Conservation (phyloP, 345 rosid genomes). For the Aquilaria sinensis region DNA sequence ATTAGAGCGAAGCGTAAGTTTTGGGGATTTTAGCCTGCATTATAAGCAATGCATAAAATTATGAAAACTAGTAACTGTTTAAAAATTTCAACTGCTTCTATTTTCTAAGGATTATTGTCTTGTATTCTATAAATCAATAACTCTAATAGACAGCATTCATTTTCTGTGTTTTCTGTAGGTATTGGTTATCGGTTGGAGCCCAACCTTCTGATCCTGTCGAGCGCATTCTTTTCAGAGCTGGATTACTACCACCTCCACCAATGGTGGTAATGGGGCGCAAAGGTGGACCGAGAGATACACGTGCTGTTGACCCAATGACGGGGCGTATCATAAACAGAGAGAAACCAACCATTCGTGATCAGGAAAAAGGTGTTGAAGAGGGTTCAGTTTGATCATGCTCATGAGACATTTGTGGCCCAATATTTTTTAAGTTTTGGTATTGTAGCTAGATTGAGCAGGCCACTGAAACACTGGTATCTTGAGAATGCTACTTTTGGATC, state of each 20-base stretch:
- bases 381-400: no score
- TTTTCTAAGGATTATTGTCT: not conserved
- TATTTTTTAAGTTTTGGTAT: no score
- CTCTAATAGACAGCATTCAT: not conserved
- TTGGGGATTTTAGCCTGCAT: no score
- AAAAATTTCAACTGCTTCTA: not conserved
- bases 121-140: not conserved
- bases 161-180: slow-evolving; percentile 35
- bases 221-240: slow-evolving; percentile 74
- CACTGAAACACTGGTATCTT: no score
- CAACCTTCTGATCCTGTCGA: slow-evolving; percentile 89
- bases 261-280: slow-evolving; percentile 83
- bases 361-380: slow-evolving; percentile 4
- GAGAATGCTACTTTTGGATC: no score
- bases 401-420: not conserved
- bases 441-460: no score
- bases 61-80: no score
- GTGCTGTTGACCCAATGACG: slow-evolving; percentile 75
- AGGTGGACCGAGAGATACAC: slow-evolving; percentile 65
- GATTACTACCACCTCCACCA: slow-evolving; percentile 85
- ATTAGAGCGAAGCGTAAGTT: no score
- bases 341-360: slow-evolving; percentile 19
- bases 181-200: slow-evolving; percentile 97
- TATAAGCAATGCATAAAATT: no score
- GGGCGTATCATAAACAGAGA: slow-evolving; percentile 45